Base-by-base conservation (phyloP, 192 early-diverging fungal genomes). In the Coemansia sp. region DNA sequence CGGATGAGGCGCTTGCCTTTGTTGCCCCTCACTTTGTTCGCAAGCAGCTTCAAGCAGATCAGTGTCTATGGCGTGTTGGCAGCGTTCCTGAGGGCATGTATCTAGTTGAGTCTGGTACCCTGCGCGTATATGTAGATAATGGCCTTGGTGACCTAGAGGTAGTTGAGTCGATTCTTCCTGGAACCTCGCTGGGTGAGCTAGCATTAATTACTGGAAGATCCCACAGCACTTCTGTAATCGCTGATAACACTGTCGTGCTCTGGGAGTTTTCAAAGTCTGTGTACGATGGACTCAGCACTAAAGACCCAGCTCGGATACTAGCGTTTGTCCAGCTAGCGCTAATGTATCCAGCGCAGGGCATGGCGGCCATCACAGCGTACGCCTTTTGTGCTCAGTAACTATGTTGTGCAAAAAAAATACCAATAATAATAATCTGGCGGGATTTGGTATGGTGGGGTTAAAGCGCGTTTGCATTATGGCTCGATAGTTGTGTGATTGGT, bases 141-240 rank as follows among this genome's bases (percentile, higher is more conserved):
- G 73, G 84, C 55, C 31, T 54, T 8, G 71, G 71, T 3, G 58
- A 41, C 9, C 49, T 54, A 4, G 73, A 79, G 54, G 60, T 62
- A 44, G 85, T 91, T 3, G 92, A 96, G 79, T 93, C 91, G 19
- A 88, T 96, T 32, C 73, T 98, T 30, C 92, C 94, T 0, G 94
- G 94, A n/a, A 93, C 92, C 8, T 88, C 94, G 60, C 87, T 92
- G 19, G 96, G 96, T 9, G 94, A 95, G 74, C 79, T 96, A 27
- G 86, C 92, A 19, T 73, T 98, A 50, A 92, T 94, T 51, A 84
- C 87, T 2, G 74, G 76, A 7, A 66, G 77, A 51, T 49, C 70
- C 27, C 82, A 89, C 24, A 76, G 80, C 21, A 82, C 83, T n/a
- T 84, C 86, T 0, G 64, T 93, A 26, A 67, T 91, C 7, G 85